Base-by-base conservation (phyloP, 129 eudicot species). In the Artemisia annua region DNA sequence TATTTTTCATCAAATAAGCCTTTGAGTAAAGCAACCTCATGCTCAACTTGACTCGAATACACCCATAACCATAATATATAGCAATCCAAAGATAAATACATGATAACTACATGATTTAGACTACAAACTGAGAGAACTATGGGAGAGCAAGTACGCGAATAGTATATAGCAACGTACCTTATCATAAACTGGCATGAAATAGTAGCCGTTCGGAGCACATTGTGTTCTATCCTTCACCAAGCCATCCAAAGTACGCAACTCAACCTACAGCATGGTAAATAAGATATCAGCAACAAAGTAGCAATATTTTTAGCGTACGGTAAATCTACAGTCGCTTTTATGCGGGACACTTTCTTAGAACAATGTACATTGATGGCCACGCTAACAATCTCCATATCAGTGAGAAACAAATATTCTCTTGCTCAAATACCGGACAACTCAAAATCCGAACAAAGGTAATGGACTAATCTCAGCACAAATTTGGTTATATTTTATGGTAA, bases 131-230 rank as follows among this genome's bases (percentile, higher is more conserved):
- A 14, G 44, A 48, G 15, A 18, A 30, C 11, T 13, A 70, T 52
- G 4, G 24, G 66, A 11, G 30, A 52, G 49, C 35, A 6, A 18
- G 28, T 69, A 70, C 1, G 53, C 43, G 57, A 43, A 61, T 48
- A 61, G 75, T 9, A 24, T 52, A 50, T 51, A 50, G 17, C 30
- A 54, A 6, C 18, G 16, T 77, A 95, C 99, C 97, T 95, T 95
- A 78, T 95, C 99, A 66, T 95, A 95, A 78, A 95, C 99, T n/a
- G 99, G 99, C 66, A 95, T 95, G 83, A 95, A 95, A 84, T 95
- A 95, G 86, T 95, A 95, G 65, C 99, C 99, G 63, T 95, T 95
- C 2, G 99, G 99, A 82, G 99, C 99, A 87, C 99, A 95, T 26
- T 90, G 97, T 8, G 97, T 95, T 73, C 94, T 85, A 62, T 95